Evolutionary conservation across 371 early-diverging fungal genomes (phyloP), one percentile per base, ranked within the genome.

Genomic region (Zychaea mexicana): DNA sequence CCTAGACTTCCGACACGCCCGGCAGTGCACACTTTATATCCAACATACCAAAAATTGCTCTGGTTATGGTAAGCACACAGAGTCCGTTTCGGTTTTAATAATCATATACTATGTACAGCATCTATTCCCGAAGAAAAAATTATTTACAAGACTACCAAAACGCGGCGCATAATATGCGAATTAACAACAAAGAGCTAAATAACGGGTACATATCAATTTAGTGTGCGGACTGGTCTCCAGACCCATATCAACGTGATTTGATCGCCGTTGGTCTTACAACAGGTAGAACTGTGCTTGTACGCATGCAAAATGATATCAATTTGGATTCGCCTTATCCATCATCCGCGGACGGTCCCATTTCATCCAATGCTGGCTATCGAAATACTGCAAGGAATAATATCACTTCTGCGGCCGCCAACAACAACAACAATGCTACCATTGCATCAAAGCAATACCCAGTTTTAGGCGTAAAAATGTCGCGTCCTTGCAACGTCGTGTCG

Each of bases 181-280:
- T 12, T 56, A 56, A 56, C 26, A 56, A 12, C 17, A 22, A 38
- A 33, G n/a, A n/a, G n/a, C n/a, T n/a, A n/a, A n/a, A n/a, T n/a
- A n/a, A n/a, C n/a, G n/a, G n/a, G n/a, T n/a, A n/a, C n/a, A n/a
- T n/a, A 15, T 22, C 17, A 19, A 65, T 36, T 42, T 64, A 91
- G 91, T 90, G 89, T 72, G 88, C 90, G 46, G 88, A 88, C 49
- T 92, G 92, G 92, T 90, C 88, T 24, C 88, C 89, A 5, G 88
- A 89, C 76, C 79, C 88, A 13, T 78, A 78, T 49, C 81, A 76
- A 63, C 75, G 78, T 38, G 89, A 91, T 66, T 64, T 90, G 28
- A 79, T 92, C 8, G 93, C 92, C 2, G 86, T 90, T 10, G 93
- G 92, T 22, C 68, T 87, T 57, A 82, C 85, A 7, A 92, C 86